phyloP scores from a whole-genome alignment of 148 eudicot genomes.

The Rhododendron griersonianum region DNA sequence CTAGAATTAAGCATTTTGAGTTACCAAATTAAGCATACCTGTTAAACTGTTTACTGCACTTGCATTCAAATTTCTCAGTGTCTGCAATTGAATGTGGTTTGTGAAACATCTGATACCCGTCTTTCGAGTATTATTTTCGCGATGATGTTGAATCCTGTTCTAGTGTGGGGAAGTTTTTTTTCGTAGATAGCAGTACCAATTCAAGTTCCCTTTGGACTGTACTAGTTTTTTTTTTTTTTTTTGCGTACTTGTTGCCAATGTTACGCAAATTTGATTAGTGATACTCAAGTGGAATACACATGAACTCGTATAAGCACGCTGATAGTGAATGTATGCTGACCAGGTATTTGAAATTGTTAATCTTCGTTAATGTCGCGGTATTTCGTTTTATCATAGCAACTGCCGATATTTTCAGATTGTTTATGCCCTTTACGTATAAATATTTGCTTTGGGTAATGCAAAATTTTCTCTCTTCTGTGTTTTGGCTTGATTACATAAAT shows the following conservation, averaged over 20 bases:
- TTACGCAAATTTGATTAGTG: background rate
- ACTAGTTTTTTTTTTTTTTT: background rate
- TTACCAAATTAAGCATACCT: background rate
- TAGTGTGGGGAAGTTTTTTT: background rate
- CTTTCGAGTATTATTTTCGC: background rate
- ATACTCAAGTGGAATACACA: background rate
- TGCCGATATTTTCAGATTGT: background rate
- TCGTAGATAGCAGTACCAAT: background rate
- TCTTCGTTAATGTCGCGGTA: background rate
- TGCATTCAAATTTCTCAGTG: background rate
- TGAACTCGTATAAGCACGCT: background rate
- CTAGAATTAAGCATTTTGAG: background rate
- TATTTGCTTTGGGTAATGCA: background rate
- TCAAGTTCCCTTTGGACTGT: background rate
- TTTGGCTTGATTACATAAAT: background rate
- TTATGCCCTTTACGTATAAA: background rate
- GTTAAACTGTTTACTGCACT: background rate
- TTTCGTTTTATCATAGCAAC: background rate
- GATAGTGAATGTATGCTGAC: background rate
- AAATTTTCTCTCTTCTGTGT: background rate
- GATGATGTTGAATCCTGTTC: background rate
- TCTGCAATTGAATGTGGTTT: background rate
- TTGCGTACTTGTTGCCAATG: no score
- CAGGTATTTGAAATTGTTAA: background rate
- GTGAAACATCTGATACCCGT: background rate